phyloP scores from a whole-genome alignment of 805 yeast genomes.

The Maudiozyma barnettii region DNA sequence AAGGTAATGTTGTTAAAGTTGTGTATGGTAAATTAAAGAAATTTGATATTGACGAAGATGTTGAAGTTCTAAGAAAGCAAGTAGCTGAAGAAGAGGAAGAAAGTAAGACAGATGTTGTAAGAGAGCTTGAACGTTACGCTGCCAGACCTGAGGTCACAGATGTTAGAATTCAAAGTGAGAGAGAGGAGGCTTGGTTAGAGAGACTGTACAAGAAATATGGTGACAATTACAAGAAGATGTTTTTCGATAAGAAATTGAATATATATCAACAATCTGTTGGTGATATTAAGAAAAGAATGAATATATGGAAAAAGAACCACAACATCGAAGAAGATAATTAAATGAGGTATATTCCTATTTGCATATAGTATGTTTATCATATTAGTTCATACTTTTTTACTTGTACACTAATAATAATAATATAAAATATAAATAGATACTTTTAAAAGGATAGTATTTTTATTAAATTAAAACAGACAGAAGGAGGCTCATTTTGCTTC shows the following conservation, averaged over 20 bases:
- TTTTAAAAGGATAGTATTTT: no score
- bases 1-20: constrained; percentile 56
- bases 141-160: constrained; percentile 32
- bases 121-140: constrained; percentile 58
- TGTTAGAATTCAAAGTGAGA: constrained; percentile 51
- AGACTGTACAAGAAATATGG: constrained; percentile 68
- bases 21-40: constrained; percentile 58
- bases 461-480: no score
- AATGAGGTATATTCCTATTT: neutral
- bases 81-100: constrained; percentile 16
- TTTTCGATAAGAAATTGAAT: constrained; percentile 81
- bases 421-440: no score
- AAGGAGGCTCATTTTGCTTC: no score
- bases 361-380: no score
- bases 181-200: constrained; percentile 69
- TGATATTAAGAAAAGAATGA: constrained; percentile 62
- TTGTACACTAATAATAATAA: no score
- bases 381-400: no score
- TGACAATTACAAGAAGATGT: constrained; percentile 82
- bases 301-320: constrained; percentile 54
- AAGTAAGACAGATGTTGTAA: constrained; percentile 48
- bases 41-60: constrained; percentile 28
- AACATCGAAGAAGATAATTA: constrained; percentile 18
- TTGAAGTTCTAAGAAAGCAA: constrained; percentile 20
- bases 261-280: constrained; percentile 78